phyloP scores from a whole-genome alignment of 2,329 filamentous ascomycete species.

The Penicillium vulpinum region DNA sequence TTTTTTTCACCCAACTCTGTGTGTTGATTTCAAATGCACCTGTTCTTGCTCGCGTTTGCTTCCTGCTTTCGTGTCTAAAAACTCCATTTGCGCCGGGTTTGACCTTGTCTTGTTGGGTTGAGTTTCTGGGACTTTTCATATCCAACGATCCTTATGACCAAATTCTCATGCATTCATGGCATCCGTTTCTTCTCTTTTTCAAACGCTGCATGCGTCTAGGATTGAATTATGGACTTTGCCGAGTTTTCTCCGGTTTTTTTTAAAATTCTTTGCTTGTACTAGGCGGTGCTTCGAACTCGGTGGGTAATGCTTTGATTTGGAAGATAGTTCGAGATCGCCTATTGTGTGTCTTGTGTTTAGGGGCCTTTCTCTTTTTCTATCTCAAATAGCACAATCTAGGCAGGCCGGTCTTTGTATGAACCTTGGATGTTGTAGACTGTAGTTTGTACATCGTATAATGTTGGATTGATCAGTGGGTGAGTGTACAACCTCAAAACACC shows the following conservation, averaged over 20 bases:
- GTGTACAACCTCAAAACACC: not conserved
- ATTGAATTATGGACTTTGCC: conserved; percentile 3
- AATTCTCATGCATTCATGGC: conserved; percentile 40
- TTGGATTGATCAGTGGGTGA: not conserved
- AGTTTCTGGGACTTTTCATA: conserved; percentile 35
- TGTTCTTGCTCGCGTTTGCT: conserved; percentile 15
- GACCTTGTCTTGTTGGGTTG: conserved; percentile 22
- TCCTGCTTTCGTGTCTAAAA: conserved; percentile 14
- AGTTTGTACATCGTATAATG: not conserved
- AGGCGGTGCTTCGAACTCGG: not conserved
- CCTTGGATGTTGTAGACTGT: not conserved
- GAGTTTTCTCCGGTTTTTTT: not conserved
- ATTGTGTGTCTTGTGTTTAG: not conserved
- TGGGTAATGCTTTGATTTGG: not conserved
- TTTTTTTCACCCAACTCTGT: conserved; percentile 20
- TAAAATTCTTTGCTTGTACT: not conserved
- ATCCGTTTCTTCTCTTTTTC: conserved; percentile 30
- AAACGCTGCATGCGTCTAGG: not conserved
- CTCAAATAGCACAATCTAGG: conserved; percentile 28
- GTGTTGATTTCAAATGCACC: conserved; percentile 13
- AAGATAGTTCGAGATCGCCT: conserved; percentile 5
- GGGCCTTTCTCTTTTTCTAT: conserved; percentile 16
- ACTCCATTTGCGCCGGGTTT: conserved; percentile 3
- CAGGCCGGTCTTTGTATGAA: conserved; percentile 20
- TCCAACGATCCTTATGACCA: conserved; percentile 42